Evolutionary conservation across 805 yeast species (phyloP), one percentile per base, ranked within the genome.

Genomic region (Candida anglica): DNA sequence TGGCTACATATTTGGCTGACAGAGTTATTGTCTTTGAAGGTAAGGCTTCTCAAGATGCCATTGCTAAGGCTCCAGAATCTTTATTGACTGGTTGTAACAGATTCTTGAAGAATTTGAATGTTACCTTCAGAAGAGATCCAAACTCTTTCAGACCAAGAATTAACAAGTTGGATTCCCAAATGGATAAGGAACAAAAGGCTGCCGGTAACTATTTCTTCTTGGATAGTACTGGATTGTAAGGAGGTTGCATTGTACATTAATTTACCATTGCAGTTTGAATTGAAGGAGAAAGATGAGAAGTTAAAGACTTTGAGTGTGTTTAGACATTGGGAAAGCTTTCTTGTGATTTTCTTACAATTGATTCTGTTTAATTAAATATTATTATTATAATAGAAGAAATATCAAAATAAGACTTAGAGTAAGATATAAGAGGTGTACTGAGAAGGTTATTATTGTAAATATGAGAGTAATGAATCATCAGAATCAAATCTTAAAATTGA

Each of bases 1-100:
- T 93, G 99, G 98, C 98, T 46, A 93, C 99, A 13, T 93, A 93
- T 63, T 77, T 93, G 73, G 98, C 99, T 44, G 99, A 93, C 68
- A 79, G 95, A 58, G 99, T 93, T 52, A 91, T 93, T 77, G 98
- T 93, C 37, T 93, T 91, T 56, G 98, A 93, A 65, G 99, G 99
- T 64, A 54, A 67, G 44, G 98, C 99, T 35, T 87, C 98, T 18
- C 74, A 76, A 58, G 72, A 81, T 47, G 91, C 98, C 21, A 59
- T 65, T 47, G 98, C 98, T 25, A 83, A 81, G 56, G 64, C 84
- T 33, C 97, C 98, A 34, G 96, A 93, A 70, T 79, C 95, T 26
- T 74, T 93, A 60, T 74, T 94, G 58, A 88, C 98, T 34, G 99
- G 99, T 52, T 91, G 97, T 75, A 93, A 93, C 76, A 73, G 82